Conservation (phyloP, 306 rosid species). For the Dryas octopetala region DNA sequence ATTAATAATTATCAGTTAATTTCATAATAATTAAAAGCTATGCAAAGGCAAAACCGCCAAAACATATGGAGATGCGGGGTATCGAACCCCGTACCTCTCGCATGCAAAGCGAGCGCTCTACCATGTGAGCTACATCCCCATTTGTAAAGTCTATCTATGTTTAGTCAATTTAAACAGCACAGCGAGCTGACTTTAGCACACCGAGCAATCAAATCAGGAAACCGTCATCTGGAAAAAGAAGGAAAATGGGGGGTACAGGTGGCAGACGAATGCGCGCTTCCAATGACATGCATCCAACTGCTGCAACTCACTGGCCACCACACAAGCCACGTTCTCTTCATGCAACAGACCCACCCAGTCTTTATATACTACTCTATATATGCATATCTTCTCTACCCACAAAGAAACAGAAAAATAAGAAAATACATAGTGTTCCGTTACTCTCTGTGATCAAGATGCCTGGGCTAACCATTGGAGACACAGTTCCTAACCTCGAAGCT, state of each 20-base stretch:
- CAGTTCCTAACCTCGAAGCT: constrained; percentile 64
- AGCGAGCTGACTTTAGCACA: too few species aligned
- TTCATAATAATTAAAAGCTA: too few species aligned
- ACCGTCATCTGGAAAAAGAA: too few species aligned
- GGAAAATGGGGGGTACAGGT: not conserved
- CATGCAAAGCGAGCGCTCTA: constrained; percentile 44
- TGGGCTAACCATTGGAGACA: constrained; percentile 81
- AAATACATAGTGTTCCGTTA: not conserved
- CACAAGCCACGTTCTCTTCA: constrained; percentile 67
- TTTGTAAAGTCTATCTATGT: rapidly evolving
- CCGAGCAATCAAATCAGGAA: too few species aligned
- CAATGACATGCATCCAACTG: constrained; percentile 23
- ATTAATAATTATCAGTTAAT: too few species aligned
- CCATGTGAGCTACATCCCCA: constrained; percentile 37
- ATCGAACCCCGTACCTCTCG: constrained; percentile 39
- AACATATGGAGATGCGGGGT: constrained; percentile 28
- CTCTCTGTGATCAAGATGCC: constrained; percentile 44
- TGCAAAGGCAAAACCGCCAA: too few species aligned
- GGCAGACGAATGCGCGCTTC: not conserved
- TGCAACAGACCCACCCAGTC: constrained; percentile 36
- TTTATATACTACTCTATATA: constrained; percentile 16
- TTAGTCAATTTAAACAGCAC: too few species aligned
- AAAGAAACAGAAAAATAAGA: not conserved
- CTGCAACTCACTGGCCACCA: not conserved
- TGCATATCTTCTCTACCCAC: not conserved